These are phyloP conservation scores for Ampelomyces quisqualis DNA, from an alignment of 2,329 filamentous ascomycete species.

Conservation along the genomic window DNA sequence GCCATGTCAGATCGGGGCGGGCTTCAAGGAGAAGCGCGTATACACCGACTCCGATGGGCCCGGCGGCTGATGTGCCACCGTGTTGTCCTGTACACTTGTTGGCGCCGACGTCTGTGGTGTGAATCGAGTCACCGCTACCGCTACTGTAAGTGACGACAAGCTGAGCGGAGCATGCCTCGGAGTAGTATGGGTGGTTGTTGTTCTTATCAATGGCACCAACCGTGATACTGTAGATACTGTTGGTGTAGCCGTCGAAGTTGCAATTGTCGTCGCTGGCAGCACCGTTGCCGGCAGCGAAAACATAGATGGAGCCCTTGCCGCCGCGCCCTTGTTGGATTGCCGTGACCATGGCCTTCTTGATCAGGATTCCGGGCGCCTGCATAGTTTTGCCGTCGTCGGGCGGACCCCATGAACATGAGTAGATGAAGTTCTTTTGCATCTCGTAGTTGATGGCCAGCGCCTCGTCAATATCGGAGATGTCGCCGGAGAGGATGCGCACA, in stretches of 20 bases:
- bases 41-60: constrained; percentile 87
- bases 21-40: constrained; percentile 84
- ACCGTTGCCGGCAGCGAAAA: constrained; percentile 96
- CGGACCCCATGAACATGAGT: constrained; percentile 98
- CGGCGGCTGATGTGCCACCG: constrained; percentile 92
- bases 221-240: constrained; percentile 98
- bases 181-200: constrained; percentile 91
- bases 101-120: constrained; percentile 90
- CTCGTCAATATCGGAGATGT: constrained; percentile 90
- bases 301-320: constrained; percentile 86
- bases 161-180: constrained; percentile 92
- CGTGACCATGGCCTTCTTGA: constrained; percentile 86
- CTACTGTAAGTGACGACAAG: constrained; percentile 96
- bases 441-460: constrained; percentile 90
- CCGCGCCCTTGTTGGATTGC: constrained; percentile 83
- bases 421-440: constrained; percentile 89
- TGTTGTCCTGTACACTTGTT: constrained; percentile 79
- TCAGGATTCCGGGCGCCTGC: constrained; percentile 88
- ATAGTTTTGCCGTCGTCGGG: constrained; percentile 91
- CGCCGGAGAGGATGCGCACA: constrained; percentile 86
- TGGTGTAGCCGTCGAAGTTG: constrained; percentile 99
- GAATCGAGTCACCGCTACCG: constrained; percentile 83
- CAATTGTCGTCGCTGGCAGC: constrained; percentile 88
- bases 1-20: constrained; percentile 85
- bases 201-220: constrained; percentile 89